A percentile compares a stretch with the other conserved stretches of the same genome.
phyloP scores from a whole-genome alignment of 495 filamentous ascomycete species.

The Penicillium chermesinum region DNA sequence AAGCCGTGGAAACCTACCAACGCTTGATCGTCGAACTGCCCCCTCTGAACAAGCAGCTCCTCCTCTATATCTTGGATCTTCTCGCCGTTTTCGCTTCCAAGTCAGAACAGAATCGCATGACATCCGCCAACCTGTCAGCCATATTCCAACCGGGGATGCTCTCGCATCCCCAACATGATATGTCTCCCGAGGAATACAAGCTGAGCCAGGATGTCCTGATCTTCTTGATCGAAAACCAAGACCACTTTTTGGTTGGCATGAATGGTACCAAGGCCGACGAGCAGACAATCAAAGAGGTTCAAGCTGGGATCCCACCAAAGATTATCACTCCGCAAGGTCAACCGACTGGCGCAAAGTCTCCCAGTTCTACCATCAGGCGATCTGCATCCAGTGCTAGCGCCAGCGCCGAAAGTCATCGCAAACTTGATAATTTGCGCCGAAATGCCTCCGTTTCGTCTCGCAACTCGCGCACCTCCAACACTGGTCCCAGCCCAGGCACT shows the following conservation, averaged over 20 bases:
- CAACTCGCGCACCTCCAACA: conserved; percentile 67
- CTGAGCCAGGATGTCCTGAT: conserved; percentile 96
- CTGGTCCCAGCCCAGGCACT: conserved; percentile 64
- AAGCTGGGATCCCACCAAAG: conserved; percentile 50
- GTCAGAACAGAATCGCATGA: conserved; percentile 95
- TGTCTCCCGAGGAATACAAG: conserved; percentile 89
- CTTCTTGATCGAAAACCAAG: conserved; percentile 95
- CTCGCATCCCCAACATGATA: conserved; percentile 89
- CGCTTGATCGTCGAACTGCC: conserved; percentile 87
- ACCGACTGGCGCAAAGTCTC: not conserved
- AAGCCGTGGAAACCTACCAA: conserved; percentile 80
- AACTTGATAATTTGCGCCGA: conserved; percentile 63
- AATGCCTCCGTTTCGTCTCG: conserved; percentile 75
- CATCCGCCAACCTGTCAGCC: conserved; percentile 85
- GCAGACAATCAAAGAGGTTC: conserved; percentile 78
- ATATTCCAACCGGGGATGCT: conserved; percentile 98
- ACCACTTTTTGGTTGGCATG: conserved; percentile 90
- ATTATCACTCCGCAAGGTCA: not conserved
- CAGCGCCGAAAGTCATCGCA: conserved; percentile 78
- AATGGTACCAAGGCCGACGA: conserved; percentile 85
- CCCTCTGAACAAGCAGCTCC: conserved; percentile 86
- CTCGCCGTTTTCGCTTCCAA: conserved; percentile 97
- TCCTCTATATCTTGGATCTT: conserved; percentile 96
- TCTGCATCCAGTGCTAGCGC: conserved; percentile 84
- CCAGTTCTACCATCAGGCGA: conserved; percentile 57